Conservation (phyloP, 108 stramenopile genomes). For the Stephanodiscus minutulus region DNA sequence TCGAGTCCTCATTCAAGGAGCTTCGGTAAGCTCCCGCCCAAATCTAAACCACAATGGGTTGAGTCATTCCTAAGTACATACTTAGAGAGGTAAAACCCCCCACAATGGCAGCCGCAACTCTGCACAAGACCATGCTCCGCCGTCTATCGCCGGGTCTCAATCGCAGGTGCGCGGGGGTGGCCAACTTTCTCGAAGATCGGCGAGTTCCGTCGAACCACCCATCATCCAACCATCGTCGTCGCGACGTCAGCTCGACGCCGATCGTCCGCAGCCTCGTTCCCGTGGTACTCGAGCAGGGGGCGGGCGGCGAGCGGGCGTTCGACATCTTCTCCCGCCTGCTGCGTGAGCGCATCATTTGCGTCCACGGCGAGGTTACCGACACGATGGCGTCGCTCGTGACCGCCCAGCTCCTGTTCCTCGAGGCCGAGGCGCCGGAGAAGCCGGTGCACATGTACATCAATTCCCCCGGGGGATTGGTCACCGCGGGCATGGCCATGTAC, state of each 20-base stretch:
- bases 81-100: no score
- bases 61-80: no score
- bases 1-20: no score
- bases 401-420: conserved; percentile 93
- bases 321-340: conserved; percentile 95
- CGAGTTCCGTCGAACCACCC: conserved; percentile 1
- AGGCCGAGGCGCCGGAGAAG: conserved; percentile 86
- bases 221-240: not conserved
- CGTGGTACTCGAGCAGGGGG: conserved; percentile 49
- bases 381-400: conserved; percentile 89
- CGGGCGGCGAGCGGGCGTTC: conserved; percentile 87
- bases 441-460: conserved; percentile 96
- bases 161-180: not conserved
- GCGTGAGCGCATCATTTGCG: conserved; percentile 95
- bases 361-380: conserved; percentile 94
- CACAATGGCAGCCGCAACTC: conserved; percentile 7
- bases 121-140: conserved; percentile 6
- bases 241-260: conserved; percentile 27
- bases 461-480: conserved; percentile 90
- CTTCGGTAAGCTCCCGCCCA: conserved; percentile 2
- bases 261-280: conserved; percentile 35
- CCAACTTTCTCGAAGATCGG: not conserved
- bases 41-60: no score
- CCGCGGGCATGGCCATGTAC: conserved; percentile 94
- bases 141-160: conserved; percentile 4